Conservation (phyloP, 345 rosid genomes). For the Limnanthes douglasii region DNA sequence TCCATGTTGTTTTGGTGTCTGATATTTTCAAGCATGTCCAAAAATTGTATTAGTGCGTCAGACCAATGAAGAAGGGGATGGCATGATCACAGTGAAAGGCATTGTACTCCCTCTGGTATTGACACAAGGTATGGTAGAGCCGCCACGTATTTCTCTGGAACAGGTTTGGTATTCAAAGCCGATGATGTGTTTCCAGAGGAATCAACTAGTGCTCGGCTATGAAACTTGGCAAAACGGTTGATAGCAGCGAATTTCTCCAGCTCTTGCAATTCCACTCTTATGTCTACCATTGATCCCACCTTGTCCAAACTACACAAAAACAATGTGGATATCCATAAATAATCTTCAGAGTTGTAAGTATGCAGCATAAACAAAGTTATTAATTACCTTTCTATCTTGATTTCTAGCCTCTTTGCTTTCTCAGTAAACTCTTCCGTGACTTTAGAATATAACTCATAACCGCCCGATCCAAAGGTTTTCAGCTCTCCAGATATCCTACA, state of each 20-base stretch:
- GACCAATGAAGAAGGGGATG: too few relatives aligned
- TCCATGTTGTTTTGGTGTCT: too few relatives aligned
- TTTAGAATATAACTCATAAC: constrained; percentile 11
- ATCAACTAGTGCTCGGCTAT: constrained; percentile 36
- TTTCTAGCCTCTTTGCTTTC: constrained; percentile 36
- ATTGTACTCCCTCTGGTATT: constrained; percentile 56
- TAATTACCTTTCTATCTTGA: constrained; percentile 36
- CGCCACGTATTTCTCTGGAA: constrained; percentile 48
- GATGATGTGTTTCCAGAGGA: constrained; percentile 18
- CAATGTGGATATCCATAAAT: background rate
- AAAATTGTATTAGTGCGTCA: too few relatives aligned
- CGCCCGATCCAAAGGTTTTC: constrained; percentile 9
- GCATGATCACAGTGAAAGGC: constrained; percentile 62
- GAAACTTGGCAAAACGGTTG: constrained; percentile 87
- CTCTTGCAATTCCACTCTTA: constrained; percentile 60
- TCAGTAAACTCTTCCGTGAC: constrained; percentile 30
- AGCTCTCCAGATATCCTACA: constrained; percentile 25
- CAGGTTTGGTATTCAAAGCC: constrained; percentile 15
- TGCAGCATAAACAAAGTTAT: background rate
- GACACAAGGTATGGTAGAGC: constrained; percentile 46
- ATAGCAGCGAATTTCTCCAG: constrained; percentile 58
- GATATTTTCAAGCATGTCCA: too few relatives aligned
- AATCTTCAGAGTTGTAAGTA: background rate
- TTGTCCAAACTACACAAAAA: constrained; percentile 45
- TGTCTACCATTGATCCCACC: constrained; percentile 25